A percentile compares a stretch with the other conserved stretches of the same genome.
Evolutionary conservation across 2,329 filamentous ascomycete species (phyloP).

Genomic region (Alternaria novae-zelandiae): DNA sequence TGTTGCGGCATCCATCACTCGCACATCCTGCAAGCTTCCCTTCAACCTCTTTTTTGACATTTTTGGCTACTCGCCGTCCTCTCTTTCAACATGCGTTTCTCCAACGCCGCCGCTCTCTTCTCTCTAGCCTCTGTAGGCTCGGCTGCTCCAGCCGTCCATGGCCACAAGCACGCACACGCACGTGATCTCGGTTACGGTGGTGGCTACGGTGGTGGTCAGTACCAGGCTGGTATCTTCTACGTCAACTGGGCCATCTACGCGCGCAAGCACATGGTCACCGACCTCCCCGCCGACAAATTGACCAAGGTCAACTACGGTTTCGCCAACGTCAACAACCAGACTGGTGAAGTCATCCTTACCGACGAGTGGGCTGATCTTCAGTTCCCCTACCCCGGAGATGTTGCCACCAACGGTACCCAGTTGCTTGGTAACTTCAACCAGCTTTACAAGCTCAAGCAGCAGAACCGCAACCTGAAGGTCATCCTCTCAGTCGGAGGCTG

Average conservation of each 20-base stretch:
- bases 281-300: slow-evolving; percentile 79
- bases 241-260: slow-evolving; percentile 83
- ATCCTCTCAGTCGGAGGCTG: slow-evolving; percentile 84
- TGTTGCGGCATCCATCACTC: background rate
- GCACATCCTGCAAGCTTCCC: background rate
- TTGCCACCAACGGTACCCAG: slow-evolving; percentile 70
- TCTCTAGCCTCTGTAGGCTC: slow-evolving; percentile 23
- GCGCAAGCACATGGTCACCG: slow-evolving; percentile 80
- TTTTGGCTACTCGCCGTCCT: slow-evolving; percentile 26
- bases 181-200: background rate
- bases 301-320: slow-evolving; percentile 92
- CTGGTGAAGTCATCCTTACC: slow-evolving; percentile 67
- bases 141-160: slow-evolving; percentile 16
- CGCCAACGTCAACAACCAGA: slow-evolving; percentile 80
- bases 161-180: slow-evolving; percentile 7
- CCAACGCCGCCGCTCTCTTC: slow-evolving; percentile 25
- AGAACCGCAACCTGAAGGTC: slow-evolving; percentile 76
- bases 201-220: slow-evolving; percentile 48
- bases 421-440: slow-evolving; percentile 81
- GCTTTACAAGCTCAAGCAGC: slow-evolving; percentile 76
- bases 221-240: slow-evolving; percentile 72
- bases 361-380: slow-evolving; percentile 51
- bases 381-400: slow-evolving; percentile 72
- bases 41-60: slow-evolving; percentile 7
- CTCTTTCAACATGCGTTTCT: slow-evolving; percentile 32